A percentile compares a stretch with the other conserved stretches of the same genome.
These are phyloP conservation scores for Blastocystis sp. DNA, from an alignment of 352 stramenopile genomes.

Conservation along the genomic window DNA sequence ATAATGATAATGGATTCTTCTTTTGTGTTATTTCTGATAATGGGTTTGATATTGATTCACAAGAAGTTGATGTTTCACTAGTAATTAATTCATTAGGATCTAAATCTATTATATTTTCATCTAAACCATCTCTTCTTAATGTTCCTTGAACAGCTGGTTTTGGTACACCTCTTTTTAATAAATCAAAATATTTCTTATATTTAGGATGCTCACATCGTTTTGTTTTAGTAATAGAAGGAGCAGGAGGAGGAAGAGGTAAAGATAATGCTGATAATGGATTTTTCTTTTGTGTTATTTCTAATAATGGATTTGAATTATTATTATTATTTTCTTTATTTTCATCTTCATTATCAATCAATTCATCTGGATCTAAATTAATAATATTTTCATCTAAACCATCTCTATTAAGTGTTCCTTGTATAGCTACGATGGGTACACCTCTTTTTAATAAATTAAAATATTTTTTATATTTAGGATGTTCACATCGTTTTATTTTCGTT, in stretches of 20 bases:
- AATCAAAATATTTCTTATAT: slow-evolving; percentile 22
- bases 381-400: slow-evolving; percentile 1
- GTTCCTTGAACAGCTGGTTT: slow-evolving; percentile 7
- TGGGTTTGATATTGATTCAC: background rate
- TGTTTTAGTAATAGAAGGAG: too few relatives aligned
- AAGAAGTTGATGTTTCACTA: background rate
- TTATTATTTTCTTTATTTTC: background rate
- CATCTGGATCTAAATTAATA: slow-evolving; percentile 1
- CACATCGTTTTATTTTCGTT: slow-evolving; percentile 9
- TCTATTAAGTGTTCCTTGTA: background rate
- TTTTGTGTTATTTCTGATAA: background rate
- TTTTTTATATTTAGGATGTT: slow-evolving; percentile 12
- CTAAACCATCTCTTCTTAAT: slow-evolving; percentile 10
- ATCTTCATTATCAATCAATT: slow-evolving; percentile 2
- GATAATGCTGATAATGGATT: too few relatives aligned
- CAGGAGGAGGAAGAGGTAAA: too few relatives aligned
- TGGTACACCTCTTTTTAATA: slow-evolving; percentile 21
- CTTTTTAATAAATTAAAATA: slow-evolving; percentile 30
- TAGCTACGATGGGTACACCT: background rate
- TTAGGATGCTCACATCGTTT: slow-evolving; percentile 10
- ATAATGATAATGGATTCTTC: too few relatives aligned
- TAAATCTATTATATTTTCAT: slow-evolving; percentile 2
- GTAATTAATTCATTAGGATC: slow-evolving; percentile 23
- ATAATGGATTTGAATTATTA: too few relatives aligned
- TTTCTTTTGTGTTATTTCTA: too few relatives aligned